phyloP scores from a whole-genome alignment of 768 basidiomycete genomes.

The Leccinum ochraceum region DNA sequence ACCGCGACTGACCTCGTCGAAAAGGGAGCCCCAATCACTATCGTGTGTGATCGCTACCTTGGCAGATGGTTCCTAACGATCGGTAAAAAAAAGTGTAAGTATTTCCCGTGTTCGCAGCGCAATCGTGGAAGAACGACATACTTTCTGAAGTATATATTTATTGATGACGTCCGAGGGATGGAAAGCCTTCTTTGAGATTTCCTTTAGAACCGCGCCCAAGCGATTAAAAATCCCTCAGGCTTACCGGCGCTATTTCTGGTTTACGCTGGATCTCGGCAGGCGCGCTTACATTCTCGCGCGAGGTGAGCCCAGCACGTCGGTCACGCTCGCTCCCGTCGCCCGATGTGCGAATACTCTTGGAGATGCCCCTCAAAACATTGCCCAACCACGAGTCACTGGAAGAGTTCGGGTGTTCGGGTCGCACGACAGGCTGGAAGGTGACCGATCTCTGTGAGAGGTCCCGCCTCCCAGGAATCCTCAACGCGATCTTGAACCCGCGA shows the following conservation, averaged over 20 bases:
- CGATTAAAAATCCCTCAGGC: background rate
- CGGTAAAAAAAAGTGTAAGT: background rate
- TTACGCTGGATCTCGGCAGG: conserved; percentile 15
- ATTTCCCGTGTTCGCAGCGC: background rate
- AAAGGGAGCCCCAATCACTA: conserved; percentile 21
- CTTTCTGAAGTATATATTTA: conserved; percentile 24
- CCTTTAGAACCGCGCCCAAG: background rate
- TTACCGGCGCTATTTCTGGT: conserved; percentile 25
- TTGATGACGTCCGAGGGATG: conserved; percentile 29
- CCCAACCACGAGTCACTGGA: conserved; percentile 21
- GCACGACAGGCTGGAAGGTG: conserved; percentile 3
- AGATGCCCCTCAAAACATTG: conserved; percentile 20
- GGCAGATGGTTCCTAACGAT: conserved; percentile 22
- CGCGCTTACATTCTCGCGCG: conserved; percentile 1
- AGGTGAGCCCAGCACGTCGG: background rate
- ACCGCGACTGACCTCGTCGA: conserved; percentile 14
- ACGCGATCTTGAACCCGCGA: conserved; percentile 33
- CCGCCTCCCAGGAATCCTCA: conserved; percentile 14
- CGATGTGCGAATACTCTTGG: conserved; percentile 15
- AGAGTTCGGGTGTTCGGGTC: background rate
- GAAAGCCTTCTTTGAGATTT: conserved; percentile 16
- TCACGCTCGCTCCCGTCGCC: background rate
- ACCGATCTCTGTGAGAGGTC: conserved; percentile 22
- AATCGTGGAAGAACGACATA: conserved; percentile 1
- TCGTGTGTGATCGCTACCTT: conserved; percentile 29